phyloP scores from a whole-genome alignment of 2,329 filamentous ascomycete genomes.

The Dactylellina parvicollis region DNA sequence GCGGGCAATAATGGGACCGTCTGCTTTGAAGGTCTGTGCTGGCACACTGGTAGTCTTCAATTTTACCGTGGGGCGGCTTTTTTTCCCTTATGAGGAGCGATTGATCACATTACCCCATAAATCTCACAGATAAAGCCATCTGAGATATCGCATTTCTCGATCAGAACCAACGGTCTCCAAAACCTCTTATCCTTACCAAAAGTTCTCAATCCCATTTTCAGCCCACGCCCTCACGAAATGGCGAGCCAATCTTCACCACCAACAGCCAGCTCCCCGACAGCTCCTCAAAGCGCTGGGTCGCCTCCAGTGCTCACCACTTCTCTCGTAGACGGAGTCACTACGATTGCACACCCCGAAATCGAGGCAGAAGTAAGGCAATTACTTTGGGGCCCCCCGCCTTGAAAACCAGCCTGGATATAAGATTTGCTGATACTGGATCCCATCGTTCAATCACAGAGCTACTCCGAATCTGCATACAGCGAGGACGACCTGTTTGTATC shows the following conservation, averaged over 20 bases:
- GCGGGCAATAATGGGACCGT: not conserved
- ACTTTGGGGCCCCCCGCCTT: not conserved
- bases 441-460: slow-evolving; percentile 2
- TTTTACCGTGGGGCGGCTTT: slow-evolving; percentile 20
- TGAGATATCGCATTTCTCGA: slow-evolving; percentile 1
- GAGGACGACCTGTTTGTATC: slow-evolving; percentile 16
- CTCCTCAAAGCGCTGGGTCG: not conserved
- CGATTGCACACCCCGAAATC: slow-evolving; percentile 14
- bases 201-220: too few species aligned
- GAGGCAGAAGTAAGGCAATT: slow-evolving; percentile 28
- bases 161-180: not conserved
- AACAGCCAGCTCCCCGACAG: not conserved
- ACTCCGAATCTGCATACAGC: slow-evolving; percentile 14
- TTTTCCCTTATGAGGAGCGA: not conserved
- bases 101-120: not conserved
- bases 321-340: slow-evolving; percentile 24
- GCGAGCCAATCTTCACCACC: slow-evolving; percentile 28
- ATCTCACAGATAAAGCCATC: too few species aligned
- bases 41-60: slow-evolving; percentile 8
- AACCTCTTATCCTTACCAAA: not conserved
- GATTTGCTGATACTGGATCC: slow-evolving; percentile 9
- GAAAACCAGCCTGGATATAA: not conserved
- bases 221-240: too few species aligned
- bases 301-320: slow-evolving; percentile 5
- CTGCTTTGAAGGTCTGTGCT: slow-evolving; percentile 7